A percentile compares a stretch with the other conserved stretches of the same genome.
Conservation (phyloP, 177 flowering plant genomes). For the Vitis hybrid region DNA sequence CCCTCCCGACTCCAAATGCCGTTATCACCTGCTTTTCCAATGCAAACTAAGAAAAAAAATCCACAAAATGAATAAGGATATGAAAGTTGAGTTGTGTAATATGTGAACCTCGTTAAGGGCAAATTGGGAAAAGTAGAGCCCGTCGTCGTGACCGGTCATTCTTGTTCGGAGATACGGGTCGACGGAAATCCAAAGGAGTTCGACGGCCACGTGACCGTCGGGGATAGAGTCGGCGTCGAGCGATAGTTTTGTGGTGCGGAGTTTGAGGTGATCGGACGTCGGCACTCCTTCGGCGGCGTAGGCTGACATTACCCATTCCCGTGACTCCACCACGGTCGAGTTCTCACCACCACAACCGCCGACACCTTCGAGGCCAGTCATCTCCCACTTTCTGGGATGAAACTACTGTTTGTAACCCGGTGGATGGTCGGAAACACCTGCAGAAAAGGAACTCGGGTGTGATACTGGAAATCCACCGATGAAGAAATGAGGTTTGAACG, state of each 20-base stretch:
- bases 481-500: neutral
- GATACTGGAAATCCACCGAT: neutral
- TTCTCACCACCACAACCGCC: neutral
- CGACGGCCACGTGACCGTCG: constrained; percentile 29
- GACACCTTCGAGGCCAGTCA: no score
- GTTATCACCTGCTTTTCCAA: constrained; percentile 22
- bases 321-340: constrained; percentile 23
- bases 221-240: constrained; percentile 30
- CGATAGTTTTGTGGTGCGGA: constrained; percentile 16
- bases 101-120: constrained; percentile 28
- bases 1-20: constrained; percentile 27
- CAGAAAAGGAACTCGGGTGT: constrained; percentile 23
- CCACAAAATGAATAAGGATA: no score
- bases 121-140: constrained; percentile 30
- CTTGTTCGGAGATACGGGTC: constrained; percentile 38
- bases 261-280: constrained; percentile 36
- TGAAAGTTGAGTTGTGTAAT: no score
- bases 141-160: constrained; percentile 35
- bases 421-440: constrained; percentile 16
- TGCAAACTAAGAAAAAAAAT: neutral
- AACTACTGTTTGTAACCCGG: no score
- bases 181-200: constrained; percentile 32
- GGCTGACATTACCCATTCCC: constrained; percentile 39
- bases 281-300: constrained; percentile 35
- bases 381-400: no score